phyloP scores from a whole-genome alignment of 2,329 filamentous ascomycete species.

The Diaporthe helianthi region DNA sequence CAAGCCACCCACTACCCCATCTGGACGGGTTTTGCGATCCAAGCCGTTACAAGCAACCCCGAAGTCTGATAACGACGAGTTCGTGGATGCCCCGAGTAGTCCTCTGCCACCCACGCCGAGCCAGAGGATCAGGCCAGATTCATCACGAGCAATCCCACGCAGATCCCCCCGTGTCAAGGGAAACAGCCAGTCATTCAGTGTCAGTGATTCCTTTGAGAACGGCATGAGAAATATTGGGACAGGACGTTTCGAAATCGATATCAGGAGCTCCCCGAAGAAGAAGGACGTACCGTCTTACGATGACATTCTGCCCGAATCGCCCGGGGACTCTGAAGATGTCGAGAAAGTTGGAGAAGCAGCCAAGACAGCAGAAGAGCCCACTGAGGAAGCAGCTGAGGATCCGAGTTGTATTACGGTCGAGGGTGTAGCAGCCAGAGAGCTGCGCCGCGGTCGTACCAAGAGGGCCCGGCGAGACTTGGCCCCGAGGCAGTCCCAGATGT shows the following conservation, averaged over 20 bases:
- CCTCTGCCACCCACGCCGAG: constrained; percentile 45
- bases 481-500: constrained; percentile 1
- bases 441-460: constrained; percentile 27
- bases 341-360: not conserved
- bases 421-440: not conserved
- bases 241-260: constrained; percentile 29
- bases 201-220: constrained; percentile 45
- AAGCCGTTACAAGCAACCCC: constrained; percentile 45
- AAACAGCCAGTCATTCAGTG: constrained; percentile 45
- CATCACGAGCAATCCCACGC: not conserved
- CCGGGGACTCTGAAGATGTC: not conserved
- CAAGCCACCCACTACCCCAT: constrained; percentile 8
- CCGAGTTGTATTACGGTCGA: constrained; percentile 27
- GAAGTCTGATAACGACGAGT: constrained; percentile 54
- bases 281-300: constrained; percentile 26
- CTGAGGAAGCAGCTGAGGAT: not conserved
- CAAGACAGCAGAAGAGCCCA: not conserved
- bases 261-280: constrained; percentile 33
- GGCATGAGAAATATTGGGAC: constrained; percentile 25
- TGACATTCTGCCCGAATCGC: constrained; percentile 32
- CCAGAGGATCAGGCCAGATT: constrained; percentile 37
- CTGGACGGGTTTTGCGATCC: constrained; percentile 26
- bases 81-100: constrained; percentile 57
- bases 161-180: constrained; percentile 8
- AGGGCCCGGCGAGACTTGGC: constrained; percentile 1